Evolutionary conservation across 305 asterid species (phyloP).

Genomic region (Rubia peregrina): DNA sequence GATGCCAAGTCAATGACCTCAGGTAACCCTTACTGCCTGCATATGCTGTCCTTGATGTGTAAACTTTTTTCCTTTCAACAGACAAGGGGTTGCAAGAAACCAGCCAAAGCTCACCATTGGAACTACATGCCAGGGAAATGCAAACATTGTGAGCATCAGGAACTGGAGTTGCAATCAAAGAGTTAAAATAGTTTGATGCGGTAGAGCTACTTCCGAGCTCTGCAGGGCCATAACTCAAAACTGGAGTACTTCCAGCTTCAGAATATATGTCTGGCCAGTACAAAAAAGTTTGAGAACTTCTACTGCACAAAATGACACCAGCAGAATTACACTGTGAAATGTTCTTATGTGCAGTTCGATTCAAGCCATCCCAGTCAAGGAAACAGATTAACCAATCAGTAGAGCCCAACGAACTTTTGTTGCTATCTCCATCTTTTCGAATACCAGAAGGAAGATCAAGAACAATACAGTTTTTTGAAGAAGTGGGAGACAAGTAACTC

Average conservation of each 20-base stretch:
- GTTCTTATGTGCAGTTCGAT: conserved; percentile 31
- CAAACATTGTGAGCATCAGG: conserved; percentile 41
- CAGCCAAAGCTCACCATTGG: conserved; percentile 68
- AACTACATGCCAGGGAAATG: conserved; percentile 71
- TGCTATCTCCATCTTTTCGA: conserved; percentile 34
- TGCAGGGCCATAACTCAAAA: conserved; percentile 35
- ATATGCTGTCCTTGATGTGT: conserved; percentile 24
- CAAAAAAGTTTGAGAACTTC: conserved; percentile 38
- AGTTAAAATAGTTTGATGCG: conserved; percentile 42
- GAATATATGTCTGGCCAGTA: conserved; percentile 76
- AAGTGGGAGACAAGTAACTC: conserved; percentile 58
- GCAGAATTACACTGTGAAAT: conserved; percentile 45
- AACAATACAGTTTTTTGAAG: conserved; percentile 50
- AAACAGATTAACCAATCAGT: conserved; percentile 62
- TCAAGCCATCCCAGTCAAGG: conserved; percentile 55
- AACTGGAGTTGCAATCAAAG: conserved; percentile 67
- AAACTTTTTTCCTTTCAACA: conserved; percentile 41
- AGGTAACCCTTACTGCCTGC: conserved; percentile 66
- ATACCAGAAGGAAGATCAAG: conserved; percentile 55
- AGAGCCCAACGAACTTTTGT: conserved; percentile 30
- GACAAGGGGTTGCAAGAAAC: conserved; percentile 53
- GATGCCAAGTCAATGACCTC: conserved; percentile 79
- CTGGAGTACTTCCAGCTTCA: conserved; percentile 36
- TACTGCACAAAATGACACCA: conserved; percentile 66
- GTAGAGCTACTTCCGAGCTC: conserved; percentile 35